Conservation (phyloP, 2,329 filamentous ascomycete species). For the Aureobasidium melanogenum region DNA sequence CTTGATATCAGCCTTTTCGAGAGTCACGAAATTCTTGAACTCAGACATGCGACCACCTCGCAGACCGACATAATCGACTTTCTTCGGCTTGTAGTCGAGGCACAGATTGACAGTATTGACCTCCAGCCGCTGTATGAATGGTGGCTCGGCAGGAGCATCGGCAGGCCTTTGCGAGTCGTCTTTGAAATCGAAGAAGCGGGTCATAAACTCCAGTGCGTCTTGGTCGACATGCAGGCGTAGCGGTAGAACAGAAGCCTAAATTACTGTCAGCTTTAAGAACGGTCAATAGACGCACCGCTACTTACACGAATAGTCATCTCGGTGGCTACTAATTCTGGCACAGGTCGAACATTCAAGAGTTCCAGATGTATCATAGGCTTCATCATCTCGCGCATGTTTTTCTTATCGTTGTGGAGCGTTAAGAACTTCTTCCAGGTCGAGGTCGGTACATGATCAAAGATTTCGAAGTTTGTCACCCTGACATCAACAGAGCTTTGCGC, state of each 20-base stretch:
- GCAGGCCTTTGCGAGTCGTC: slow-evolving; percentile 49
- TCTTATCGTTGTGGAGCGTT: slow-evolving; percentile 81
- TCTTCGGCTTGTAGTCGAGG: slow-evolving; percentile 95
- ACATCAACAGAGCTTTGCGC: slow-evolving; percentile 83
- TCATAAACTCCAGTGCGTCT: slow-evolving; percentile 94
- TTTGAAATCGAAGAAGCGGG: slow-evolving; percentile 95
- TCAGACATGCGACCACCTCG: slow-evolving; percentile 91
- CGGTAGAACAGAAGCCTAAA: slow-evolving; percentile 62
- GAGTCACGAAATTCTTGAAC: slow-evolving; percentile 96
- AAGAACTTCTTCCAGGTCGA: slow-evolving; percentile 99
- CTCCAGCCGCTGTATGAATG: slow-evolving; percentile 81
- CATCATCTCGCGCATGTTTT: slow-evolving; percentile 68
- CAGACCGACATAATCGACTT: slow-evolving; percentile 89
- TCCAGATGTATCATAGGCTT: slow-evolving; percentile 87
- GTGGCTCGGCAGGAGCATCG: slow-evolving; percentile 41
- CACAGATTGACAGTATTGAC: slow-evolving; percentile 75
- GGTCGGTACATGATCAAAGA: slow-evolving; percentile 88
- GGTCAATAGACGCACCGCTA: background rate
- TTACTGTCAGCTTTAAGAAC: slow-evolving; percentile 16
- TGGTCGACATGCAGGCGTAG: slow-evolving; percentile 91
- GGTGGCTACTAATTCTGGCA: slow-evolving; percentile 74
- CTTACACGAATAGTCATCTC: slow-evolving; percentile 72
- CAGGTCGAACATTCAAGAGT: slow-evolving; percentile 76
- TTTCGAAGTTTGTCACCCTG: slow-evolving; percentile 71
- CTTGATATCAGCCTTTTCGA: slow-evolving; percentile 80